Percentiles rank a stretch among this genome's conserved stretches.
Conservation (phyloP, 2,329 filamentous ascomycete species). For the Fusarium sambucinum region DNA sequence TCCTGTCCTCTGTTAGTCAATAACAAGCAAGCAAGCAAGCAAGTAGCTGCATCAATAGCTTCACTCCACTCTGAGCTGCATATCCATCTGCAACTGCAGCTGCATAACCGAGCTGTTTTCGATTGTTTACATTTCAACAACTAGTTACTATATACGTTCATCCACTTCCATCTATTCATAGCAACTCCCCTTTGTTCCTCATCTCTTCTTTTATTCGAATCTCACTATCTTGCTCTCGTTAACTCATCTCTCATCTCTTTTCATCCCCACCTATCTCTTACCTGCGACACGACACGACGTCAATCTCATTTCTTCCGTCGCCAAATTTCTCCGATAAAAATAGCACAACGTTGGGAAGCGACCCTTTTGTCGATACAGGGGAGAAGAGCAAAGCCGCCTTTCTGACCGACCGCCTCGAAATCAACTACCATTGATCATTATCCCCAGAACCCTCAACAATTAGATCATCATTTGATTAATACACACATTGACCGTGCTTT, state of each 20-base stretch:
- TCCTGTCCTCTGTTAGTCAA: constrained; percentile 11
- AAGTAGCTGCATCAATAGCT: constrained; percentile 28
- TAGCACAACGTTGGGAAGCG: background rate
- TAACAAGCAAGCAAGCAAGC: constrained; percentile 12
- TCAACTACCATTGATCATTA: background rate
- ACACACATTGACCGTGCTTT: constrained; percentile 18
- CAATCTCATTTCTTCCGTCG: constrained; percentile 24
- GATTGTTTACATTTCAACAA: constrained; percentile 10
- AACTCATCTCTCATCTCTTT: constrained; percentile 23
- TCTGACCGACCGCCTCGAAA: background rate
- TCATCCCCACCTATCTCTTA: constrained; percentile 26
- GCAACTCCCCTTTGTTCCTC: constrained; percentile 11
- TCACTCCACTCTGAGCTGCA: constrained; percentile 35
- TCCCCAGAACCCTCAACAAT: background rate
- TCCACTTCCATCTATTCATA: constrained; percentile 16
- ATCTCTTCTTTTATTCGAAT: constrained; percentile 5
- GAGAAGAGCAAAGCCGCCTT: background rate
- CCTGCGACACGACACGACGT: constrained; percentile 26
- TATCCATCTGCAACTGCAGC: constrained; percentile 13
- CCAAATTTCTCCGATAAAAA: constrained; percentile 26
- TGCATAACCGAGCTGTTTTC: constrained; percentile 16
- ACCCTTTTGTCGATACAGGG: constrained; percentile 10
- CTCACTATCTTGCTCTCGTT: constrained; percentile 7
- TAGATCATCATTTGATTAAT: constrained; percentile 10
- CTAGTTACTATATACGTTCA: constrained; percentile 4